phyloP scores from a whole-genome alignment of 164 flowering plant genomes.

The Nymphaea thermarum region DNA sequence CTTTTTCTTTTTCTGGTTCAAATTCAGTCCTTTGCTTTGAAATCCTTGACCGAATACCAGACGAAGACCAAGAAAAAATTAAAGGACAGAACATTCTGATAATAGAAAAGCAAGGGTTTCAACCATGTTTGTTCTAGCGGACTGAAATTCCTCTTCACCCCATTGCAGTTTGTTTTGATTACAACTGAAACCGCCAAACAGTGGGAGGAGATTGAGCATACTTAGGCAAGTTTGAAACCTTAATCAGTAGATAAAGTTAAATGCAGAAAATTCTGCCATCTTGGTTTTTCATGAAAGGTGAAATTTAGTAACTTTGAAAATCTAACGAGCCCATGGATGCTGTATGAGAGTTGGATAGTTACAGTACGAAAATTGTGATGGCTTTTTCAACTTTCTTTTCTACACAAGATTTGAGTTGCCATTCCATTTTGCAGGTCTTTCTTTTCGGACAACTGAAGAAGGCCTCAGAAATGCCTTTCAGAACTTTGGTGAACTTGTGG shows the following conservation, averaged over 20 bases:
- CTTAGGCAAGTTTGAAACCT: too few relatives aligned
- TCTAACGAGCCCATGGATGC: background rate
- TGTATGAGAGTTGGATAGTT: background rate
- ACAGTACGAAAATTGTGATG: background rate
- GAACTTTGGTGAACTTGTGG: conserved; percentile 63
- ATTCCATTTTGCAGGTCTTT: conserved; percentile 45
- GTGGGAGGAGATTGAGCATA: too few relatives aligned
- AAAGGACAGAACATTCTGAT: background rate
- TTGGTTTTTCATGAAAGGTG: background rate
- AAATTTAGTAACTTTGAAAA: background rate
- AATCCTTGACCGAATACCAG: background rate
- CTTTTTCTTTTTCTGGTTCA: background rate
- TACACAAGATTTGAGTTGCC: background rate
- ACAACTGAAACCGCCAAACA: background rate
- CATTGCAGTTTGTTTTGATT: background rate
- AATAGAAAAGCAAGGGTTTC: background rate
- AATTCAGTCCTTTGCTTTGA: background rate
- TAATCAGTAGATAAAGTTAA: too few relatives aligned
- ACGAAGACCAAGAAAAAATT: background rate
- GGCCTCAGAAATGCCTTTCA: conserved; percentile 64
- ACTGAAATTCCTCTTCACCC: too few relatives aligned
- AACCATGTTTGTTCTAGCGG: too few relatives aligned
- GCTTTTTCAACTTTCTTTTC: background rate
- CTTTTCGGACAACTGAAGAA: conserved; percentile 85
- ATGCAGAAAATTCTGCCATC: too few relatives aligned